phyloP scores from a whole-genome alignment of 768 basidiomycete species.

The Mycena floridula region DNA sequence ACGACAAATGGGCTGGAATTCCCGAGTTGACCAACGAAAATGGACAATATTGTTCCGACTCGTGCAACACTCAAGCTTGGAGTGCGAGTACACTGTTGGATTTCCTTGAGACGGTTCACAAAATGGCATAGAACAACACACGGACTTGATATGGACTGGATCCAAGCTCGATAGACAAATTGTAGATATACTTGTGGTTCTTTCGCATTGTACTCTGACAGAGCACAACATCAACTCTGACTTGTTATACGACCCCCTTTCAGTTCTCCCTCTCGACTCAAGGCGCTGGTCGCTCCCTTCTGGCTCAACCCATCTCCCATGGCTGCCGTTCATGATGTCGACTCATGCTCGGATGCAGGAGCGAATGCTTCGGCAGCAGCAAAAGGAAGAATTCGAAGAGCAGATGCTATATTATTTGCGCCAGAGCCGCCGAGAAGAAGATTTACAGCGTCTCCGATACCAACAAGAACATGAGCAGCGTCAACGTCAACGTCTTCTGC shows the following conservation, averaged over 20 bases:
- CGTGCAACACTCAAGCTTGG: slow-evolving; percentile 95
- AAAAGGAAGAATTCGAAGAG: slow-evolving; percentile 42
- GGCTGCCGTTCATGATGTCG: slow-evolving; percentile 71
- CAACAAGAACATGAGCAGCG: slow-evolving; percentile 56
- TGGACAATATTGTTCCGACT: slow-evolving; percentile 78
- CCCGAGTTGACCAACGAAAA: slow-evolving; percentile 90
- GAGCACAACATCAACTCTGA: neutral
- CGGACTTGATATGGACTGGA: neutral
- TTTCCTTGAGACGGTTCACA: slow-evolving; percentile 74
- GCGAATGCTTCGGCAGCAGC: slow-evolving; percentile 35
- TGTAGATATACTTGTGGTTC: neutral
- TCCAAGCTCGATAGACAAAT: neutral
- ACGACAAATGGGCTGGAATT: slow-evolving; percentile 87
- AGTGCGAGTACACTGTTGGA: slow-evolving; percentile 89
- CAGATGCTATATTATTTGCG: slow-evolving; percentile 41
- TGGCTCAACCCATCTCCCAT: slow-evolving; percentile 13
- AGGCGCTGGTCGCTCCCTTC: slow-evolving; percentile 38
- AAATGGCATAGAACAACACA: slow-evolving; percentile 9
- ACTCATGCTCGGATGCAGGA: slow-evolving; percentile 41
- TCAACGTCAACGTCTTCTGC: too few relatives aligned
- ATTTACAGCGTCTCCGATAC: slow-evolving; percentile 20
- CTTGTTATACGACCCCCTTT: too few relatives aligned
- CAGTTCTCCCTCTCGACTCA: slow-evolving; percentile 38
- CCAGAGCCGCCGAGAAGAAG: slow-evolving; percentile 52
- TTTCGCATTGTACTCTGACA: neutral